These are phyloP conservation scores for Teratosphaeria zuluensis DNA, from an alignment of 2,329 filamentous ascomycete genomes.

Conservation along the genomic window DNA sequence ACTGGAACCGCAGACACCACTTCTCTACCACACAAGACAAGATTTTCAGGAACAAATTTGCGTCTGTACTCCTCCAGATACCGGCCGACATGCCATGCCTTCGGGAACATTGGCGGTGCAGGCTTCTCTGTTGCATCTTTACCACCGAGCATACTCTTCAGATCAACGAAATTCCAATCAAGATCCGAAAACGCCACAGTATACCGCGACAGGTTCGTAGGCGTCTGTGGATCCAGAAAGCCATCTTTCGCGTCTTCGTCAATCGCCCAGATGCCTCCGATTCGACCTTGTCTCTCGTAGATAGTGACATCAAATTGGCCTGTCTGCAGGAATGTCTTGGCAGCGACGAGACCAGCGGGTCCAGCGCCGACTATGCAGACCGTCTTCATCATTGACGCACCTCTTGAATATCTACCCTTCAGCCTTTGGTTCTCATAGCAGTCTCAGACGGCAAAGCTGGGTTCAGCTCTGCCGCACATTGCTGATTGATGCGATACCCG, in stretches of 20 bases:
- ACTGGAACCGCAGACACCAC: constrained; percentile 8
- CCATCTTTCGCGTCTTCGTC: constrained; percentile 29
- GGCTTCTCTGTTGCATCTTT: neutral
- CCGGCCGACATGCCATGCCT: constrained; percentile 64
- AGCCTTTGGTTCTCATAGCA: too few relatives aligned
- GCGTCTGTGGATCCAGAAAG: constrained; percentile 50
- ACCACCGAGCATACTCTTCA: constrained; percentile 9
- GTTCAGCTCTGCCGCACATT: too few relatives aligned
- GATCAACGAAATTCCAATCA: constrained; percentile 51
- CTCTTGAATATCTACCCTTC: too few relatives aligned
- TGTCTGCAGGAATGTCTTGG: constrained; percentile 58
- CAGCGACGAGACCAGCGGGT: constrained; percentile 35
- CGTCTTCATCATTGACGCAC: constrained; percentile 8
- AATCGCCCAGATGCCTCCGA: constrained; percentile 71
- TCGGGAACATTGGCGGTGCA: constrained; percentile 53
- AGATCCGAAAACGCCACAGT: constrained; percentile 57
- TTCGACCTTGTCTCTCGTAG: constrained; percentile 54
- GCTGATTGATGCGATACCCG: too few relatives aligned
- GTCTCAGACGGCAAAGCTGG: too few relatives aligned
- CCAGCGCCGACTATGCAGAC: constrained; percentile 37
- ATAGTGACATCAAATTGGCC: constrained; percentile 57
- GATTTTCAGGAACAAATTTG: constrained; percentile 43
- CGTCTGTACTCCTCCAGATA: constrained; percentile 60
- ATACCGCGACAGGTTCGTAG: constrained; percentile 66
- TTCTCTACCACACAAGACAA: constrained; percentile 37